phyloP scores from a whole-genome alignment of 495 filamentous ascomycete species.

The Cenococcum geophilum region DNA sequence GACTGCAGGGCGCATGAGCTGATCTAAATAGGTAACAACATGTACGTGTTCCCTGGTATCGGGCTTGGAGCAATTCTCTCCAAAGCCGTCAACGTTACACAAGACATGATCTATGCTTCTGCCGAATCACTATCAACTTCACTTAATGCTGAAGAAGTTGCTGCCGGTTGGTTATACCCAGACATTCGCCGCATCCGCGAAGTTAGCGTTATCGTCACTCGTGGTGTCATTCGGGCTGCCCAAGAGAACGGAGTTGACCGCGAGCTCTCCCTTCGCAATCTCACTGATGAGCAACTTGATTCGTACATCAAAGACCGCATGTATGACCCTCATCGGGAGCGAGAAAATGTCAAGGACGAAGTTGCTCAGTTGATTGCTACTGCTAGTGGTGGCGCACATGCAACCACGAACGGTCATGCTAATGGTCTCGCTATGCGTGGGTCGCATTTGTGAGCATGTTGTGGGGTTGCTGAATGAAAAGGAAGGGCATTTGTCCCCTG shows the following conservation, averaged over 20 bases:
- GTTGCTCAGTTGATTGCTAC: constrained; percentile 25
- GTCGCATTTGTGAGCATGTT: background rate
- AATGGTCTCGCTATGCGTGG: constrained; percentile 8
- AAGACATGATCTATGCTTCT: constrained; percentile 93
- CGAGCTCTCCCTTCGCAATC: constrained; percentile 60
- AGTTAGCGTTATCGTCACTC: constrained; percentile 78
- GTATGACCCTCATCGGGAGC: constrained; percentile 62
- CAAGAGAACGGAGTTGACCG: constrained; percentile 78
- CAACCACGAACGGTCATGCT: constrained; percentile 7
- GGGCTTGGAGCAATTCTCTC: constrained; percentile 90
- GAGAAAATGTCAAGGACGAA: constrained; percentile 34
- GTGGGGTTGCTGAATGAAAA: background rate
- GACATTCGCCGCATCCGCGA: constrained; percentile 85
- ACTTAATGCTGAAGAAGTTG: constrained; percentile 72
- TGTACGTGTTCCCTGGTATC: constrained; percentile 97
- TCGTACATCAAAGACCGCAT: constrained; percentile 73
- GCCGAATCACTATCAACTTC: constrained; percentile 73
- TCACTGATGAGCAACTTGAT: constrained; percentile 69
- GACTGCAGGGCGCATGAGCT: constrained; percentile 6
- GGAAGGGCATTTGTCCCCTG: background rate
- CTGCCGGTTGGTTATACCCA: constrained; percentile 84
- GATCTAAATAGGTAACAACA: constrained; percentile 56
- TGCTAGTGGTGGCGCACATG: constrained; percentile 12
- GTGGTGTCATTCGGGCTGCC: constrained; percentile 88
- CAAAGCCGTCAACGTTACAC: constrained; percentile 81